Evolutionary conservation across 768 basidiomycete genomes (phyloP), one percentile per base, ranked within the genome.

Genomic region (Auricularia auricula-judae): DNA sequence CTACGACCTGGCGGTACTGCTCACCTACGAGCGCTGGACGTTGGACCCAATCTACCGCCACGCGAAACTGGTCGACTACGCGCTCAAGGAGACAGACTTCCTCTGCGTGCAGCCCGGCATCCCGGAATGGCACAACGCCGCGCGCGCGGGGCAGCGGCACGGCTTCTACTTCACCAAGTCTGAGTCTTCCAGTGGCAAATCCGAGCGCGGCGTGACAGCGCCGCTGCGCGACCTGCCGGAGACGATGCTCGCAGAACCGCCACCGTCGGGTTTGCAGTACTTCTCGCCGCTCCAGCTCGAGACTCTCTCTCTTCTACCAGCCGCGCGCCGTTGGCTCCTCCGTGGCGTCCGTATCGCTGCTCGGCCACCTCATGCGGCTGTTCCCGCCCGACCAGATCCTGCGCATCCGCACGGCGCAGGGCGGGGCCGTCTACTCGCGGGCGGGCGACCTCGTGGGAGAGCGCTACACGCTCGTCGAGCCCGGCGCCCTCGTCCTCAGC

Each of bases 301-400:
- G 58, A 70, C 68, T 1, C 65, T 68, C 29, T 71, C 65, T 68
- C 29, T 71, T 63, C 56, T 70, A 67, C 66, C 67, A 71, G 65
- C 65, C 63, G 34, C 51, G 70, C 5, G 68, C 62, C 2, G 68
- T 68, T 36, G 69, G 70, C 60, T 66, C 65, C 1, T 70, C 69
- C 58, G 67, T 47, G 61, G 62, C 35, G 23, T 62, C 65, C 7
- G 64, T 67, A 43, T 47, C 56, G 7, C 65, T 71, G 54, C 18
- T 69, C 1, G 69, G 69, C 44, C 61, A 68, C 56, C 68, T 71
- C 14, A 63, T 70, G 51, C 68, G 66, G 42, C 65, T 70, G 4
- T 71, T 62, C 60, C 58, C 64, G 1, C 4, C 7, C 4, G 33
- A 29, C n/a, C 43, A 58, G 2, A 51, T 14, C 7, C 11, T 71